Evolutionary conservation across 352 stramenopile genomes (phyloP), one percentile per base, ranked within the genome.

Genomic region (Phytophthora sp.): DNA sequence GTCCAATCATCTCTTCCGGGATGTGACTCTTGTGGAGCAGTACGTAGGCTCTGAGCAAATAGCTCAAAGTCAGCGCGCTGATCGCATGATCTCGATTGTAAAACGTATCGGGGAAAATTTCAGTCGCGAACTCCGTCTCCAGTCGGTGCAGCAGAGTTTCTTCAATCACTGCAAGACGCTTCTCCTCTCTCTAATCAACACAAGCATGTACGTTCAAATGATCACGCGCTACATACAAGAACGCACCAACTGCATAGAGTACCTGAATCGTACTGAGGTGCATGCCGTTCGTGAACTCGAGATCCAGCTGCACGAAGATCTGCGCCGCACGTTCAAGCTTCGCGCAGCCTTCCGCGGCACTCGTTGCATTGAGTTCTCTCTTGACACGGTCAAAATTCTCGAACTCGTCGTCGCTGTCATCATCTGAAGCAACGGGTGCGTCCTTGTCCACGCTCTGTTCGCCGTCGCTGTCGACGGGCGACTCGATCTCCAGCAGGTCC

Each of bases 51-150:
- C 84, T 79, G 27, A 96, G 48, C 32, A 95, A 61, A 34, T 86
- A 92, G 54, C 78, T 88, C 15, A 96, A 65, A 2, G 77, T 84
- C 6, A 69, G 27, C 0, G 78, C 69, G 20, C 76, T 94, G 46
- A 96, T 87, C 0, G 72, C 10, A 38, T 94, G 88, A 30, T 95
- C 86, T 3, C 87, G 84, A 42, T 84, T 84, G 69, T 96, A 96
- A 37, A 95, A 95, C 10, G 85, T 93, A 55, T 96, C 88, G 0
- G 88, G 88, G 12, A 94, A 88, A 30, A 96, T 90, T 54, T 96
- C 86, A 9, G 88, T 93, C 26, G 84, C 77, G 32, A 96, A 88
- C 54, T 96, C 88, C 1, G 88, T 92, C 66, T 96, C 86, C 5
- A 94, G 68, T n/a, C 82, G 77, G 18, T 72, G 72, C 21, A 92